Percentiles rank a stretch among this genome's conserved stretches.
Evolutionary conservation across 345 rosid genomes (phyloP).

Genomic region (Dovyalis caffra): DNA sequence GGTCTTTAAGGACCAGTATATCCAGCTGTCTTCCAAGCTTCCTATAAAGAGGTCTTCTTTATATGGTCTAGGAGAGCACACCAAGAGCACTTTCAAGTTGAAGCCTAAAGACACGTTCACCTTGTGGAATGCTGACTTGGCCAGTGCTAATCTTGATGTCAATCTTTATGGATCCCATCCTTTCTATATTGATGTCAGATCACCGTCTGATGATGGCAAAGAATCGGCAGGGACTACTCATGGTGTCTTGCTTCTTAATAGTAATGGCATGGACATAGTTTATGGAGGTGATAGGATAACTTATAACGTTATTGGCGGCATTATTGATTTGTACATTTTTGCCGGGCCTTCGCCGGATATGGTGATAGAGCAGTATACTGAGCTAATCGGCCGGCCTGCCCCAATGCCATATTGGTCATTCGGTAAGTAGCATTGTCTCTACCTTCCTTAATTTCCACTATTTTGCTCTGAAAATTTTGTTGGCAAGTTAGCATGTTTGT

Average conservation of each 20-base stretch:
- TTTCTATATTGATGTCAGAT: slow-evolving; percentile 59
- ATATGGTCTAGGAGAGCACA: slow-evolving; percentile 79
- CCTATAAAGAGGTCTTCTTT: slow-evolving; percentile 47
- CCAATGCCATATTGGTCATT: slow-evolving; percentile 89
- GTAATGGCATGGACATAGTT: slow-evolving; percentile 69
- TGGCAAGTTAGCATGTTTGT: background rate
- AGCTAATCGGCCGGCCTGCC: slow-evolving; percentile 64
- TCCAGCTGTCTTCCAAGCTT: slow-evolving; percentile 60
- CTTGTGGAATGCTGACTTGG: slow-evolving; percentile 55
- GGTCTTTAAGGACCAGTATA: slow-evolving; percentile 73
- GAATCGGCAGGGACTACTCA: slow-evolving; percentile 47
- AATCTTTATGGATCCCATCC: slow-evolving; percentile 85
- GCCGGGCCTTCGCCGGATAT: slow-evolving; percentile 50
- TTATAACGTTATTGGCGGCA: slow-evolving; percentile 61
- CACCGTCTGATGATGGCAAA: slow-evolving; percentile 27
- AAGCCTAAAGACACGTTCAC: slow-evolving; percentile 36
- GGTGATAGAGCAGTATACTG: slow-evolving; percentile 67
- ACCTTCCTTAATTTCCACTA: background rate
- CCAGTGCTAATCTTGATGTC: slow-evolving; percentile 33
- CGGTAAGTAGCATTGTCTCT: slow-evolving; percentile 27
- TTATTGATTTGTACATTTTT: slow-evolving; percentile 62
- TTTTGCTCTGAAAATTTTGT: background rate
- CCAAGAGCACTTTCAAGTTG: slow-evolving; percentile 49
- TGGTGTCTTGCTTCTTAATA: slow-evolving; percentile 60
- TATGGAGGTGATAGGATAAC: slow-evolving; percentile 57